Base-by-base conservation (phyloP, 108 stramenopile species). In the Chaetoceros tenuissimus region DNA sequence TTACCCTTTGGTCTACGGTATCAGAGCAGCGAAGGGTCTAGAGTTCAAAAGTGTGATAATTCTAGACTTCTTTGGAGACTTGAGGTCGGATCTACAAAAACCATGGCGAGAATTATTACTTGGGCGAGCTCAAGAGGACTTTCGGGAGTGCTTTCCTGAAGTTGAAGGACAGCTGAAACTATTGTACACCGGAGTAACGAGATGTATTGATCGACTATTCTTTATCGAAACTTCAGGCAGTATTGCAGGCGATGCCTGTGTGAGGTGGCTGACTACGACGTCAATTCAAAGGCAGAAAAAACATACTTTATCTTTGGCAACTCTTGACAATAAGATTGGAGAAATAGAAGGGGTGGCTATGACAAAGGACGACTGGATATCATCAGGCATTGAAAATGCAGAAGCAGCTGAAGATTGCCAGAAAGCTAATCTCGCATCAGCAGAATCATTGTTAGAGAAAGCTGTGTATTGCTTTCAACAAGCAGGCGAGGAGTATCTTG, bases 31-130 rank as follows among this genome's bases (percentile, higher is more conserved):
- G n/a, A n/a, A n/a, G n/a, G n/a, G n/a, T n/a, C n/a, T n/a, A n/a
- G 81, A 83, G 55, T 83, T 79, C 51, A 61, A 64, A 53, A 67
- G 44, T 55, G 78, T 83, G 17, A 70, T 83, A 18, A 31, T 83
- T 7, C 43, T 83, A 24, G 71, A 83, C 63, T 83, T 79, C 55
- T 83, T 83, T 51, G 23, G 26, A 2, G 57, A 63, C n/a, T 54
- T 83, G 10, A 60, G 69, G 7, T 22, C 46, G 18, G 40, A 50
- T n/a, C 49, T 66, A 2, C 75, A 79, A 45, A 79, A 79, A 46
- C 46, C 73, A 28, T 80, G 75, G 75, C 59, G 63, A 16, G 48
- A 69, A 22, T 27, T 76, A 47, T 31, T 77, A 13, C 61, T 71
- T 63, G 52, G 61, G 49, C 55, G 69, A 22, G 59, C 45, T 22